These are phyloP conservation scores for Blastomyces parvus DNA, from an alignment of 2,329 filamentous ascomycete species.

Conservation along the genomic window DNA sequence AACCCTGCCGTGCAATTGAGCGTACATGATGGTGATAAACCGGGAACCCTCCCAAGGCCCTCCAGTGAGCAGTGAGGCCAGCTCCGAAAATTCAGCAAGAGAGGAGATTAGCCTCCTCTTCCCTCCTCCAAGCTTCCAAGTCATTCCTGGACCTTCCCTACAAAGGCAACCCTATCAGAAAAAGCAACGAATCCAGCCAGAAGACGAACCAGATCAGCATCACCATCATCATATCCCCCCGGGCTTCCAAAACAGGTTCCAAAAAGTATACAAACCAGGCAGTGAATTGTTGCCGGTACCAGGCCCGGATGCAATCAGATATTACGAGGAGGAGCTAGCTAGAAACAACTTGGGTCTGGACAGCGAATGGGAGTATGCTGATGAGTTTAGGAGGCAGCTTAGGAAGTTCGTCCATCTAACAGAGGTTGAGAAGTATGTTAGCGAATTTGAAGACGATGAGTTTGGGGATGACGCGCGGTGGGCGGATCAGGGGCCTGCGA, in stretches of 20 bases:
- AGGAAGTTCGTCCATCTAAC: background rate
- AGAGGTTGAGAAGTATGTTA: background rate
- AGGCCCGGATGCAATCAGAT: background rate
- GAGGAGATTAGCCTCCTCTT: background rate
- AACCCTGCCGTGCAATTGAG: too few species aligned
- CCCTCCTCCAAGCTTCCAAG: background rate
- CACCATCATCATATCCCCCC: background rate
- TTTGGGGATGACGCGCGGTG: background rate
- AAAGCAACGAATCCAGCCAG: background rate
- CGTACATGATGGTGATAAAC: background rate
- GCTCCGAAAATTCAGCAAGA: background rate
- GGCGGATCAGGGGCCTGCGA: background rate
- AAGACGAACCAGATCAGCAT: too few species aligned
- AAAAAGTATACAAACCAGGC: background rate
- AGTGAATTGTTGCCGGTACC: background rate
- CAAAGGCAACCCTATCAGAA: background rate
- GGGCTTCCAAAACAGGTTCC: conserved; percentile 2
- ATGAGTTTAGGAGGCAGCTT: conserved; percentile 9
- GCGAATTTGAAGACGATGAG: conserved; percentile 2
- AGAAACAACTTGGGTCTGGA: conserved; percentile 5
- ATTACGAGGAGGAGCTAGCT: conserved; percentile 9
- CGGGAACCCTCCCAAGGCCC: background rate
- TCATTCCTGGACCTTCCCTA: background rate
- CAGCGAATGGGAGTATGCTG: background rate
- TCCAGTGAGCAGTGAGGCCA: background rate